Evolutionary conservation across 768 basidiomycete genomes (phyloP).

Genomic region (Tylopilus subfusipes): DNA sequence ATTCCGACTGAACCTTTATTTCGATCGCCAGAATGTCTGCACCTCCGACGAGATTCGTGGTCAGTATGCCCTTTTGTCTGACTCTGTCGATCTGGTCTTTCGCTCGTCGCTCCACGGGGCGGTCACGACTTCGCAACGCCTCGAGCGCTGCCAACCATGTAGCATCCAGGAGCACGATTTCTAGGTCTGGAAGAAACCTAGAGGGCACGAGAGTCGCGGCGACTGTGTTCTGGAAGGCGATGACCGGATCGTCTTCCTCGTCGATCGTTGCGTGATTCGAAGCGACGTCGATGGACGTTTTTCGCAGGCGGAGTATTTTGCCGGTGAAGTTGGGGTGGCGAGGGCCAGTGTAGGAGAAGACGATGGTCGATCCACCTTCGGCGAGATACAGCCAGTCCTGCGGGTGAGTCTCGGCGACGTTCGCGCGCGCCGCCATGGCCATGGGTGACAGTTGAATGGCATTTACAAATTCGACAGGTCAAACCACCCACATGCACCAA

Average conservation of each 20-base stretch:
- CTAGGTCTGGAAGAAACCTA: constrained; percentile 55
- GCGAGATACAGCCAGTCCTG: constrained; percentile 79
- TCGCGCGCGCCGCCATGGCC: no score
- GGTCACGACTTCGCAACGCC: constrained; percentile 39
- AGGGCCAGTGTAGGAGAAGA: constrained; percentile 76
- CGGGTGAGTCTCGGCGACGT: constrained; percentile 31
- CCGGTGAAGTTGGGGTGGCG: constrained; percentile 48
- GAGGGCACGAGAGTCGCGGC: constrained; percentile 63
- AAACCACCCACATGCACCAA: neutral
- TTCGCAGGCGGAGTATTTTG: constrained; percentile 76
- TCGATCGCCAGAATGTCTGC: constrained; percentile 66
- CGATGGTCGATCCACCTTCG: constrained; percentile 90
- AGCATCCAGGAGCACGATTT: constrained; percentile 42
- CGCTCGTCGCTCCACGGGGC: constrained; percentile 55
- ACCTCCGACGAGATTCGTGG: constrained; percentile 74
- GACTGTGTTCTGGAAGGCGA: constrained; percentile 60
- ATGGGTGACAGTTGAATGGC: neutral
- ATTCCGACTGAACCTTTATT: constrained; percentile 67
- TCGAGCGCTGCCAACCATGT: constrained; percentile 62
- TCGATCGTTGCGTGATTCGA: constrained; percentile 27
- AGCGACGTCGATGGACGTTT: constrained; percentile 34
- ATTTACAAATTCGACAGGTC: neutral
- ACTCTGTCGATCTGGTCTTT: constrained; percentile 58
- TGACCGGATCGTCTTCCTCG: constrained; percentile 37
- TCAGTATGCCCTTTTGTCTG: constrained; percentile 60